Base-by-base conservation (phyloP, 176 grass and related monocot species). In the Microstegium vimineum region DNA sequence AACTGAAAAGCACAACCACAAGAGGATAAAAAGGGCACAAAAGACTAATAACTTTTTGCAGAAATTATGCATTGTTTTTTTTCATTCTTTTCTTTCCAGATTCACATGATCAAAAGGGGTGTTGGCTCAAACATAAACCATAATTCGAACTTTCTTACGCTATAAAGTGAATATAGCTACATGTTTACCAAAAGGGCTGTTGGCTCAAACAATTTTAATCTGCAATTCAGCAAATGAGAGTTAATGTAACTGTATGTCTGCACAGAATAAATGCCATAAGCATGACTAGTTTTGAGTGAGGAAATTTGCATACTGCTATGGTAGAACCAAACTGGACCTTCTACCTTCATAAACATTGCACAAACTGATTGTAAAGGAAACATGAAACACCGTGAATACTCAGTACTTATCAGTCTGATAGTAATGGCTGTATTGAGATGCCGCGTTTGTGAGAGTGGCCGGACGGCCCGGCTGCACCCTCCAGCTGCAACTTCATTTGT, bases 291-390 rank as follows among this genome's bases (percentile, higher is more conserved):
- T 62, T 71, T 47, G 14, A 13, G 26, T 78, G 8, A 32, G 63
- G 12, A 6, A 37, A 77, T 85, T 75, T 69, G 49, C 9, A 27
- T 49, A 79, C 26, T 76, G 71, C 38, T 11, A 47, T 63, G 54
- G 51, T 63, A 62, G 46, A 78, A 63, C 32, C 59, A 46, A 64
- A 73, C 34, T 52, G 54, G 31, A 37, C 16, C 36, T 42, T 18
- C 42, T 57, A 5, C 36, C 22, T 32, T 15, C 71, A 79, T 41
- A 73, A 31, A 80, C 16, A 73, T 30, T 60, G 32, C 32, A 65
- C n/a, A 71, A 79, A 62, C 30, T 80, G 5, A 59, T 70, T 70
- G 78, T 22, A 69, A 52, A 68, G 37, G 10, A 26, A 72, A 47
- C 23, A 18, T 8, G 38, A 22, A 77, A 79, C 56, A 79, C 72